Evolutionary conservation across 768 basidiomycete genomes (phyloP), one percentile per base, ranked within the genome.

Genomic region (Plicaturopsis crispa): DNA sequence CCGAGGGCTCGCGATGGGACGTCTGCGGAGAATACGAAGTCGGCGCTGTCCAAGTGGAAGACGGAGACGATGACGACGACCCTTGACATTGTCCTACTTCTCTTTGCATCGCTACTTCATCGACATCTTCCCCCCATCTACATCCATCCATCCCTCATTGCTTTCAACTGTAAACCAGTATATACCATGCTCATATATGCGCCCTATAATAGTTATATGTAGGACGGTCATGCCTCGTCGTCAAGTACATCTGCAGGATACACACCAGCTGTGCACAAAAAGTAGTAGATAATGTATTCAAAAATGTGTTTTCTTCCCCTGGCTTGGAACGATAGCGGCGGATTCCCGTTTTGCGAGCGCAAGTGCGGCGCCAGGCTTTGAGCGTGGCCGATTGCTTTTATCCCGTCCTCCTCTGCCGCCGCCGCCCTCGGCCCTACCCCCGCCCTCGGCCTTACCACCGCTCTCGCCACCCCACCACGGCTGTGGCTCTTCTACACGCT

Each of bases 1-100:
- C 94, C 0, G 77, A 80, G 36, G 89, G 91, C 6, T 91, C 88
- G 20, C 67, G 94, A 38, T 98, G 91, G 91, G 94, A 98, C 55
- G 64, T 97, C 8, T 88, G 81, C 45, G 83, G 80, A 3, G 94
- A 98, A 62, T 97, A 84, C 56, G 89, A 91, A 52, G 81, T 96
- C 7, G 91, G 88, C 2, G 78, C 84, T 66, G 55, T 89, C 17
- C 75, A 84, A 51, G 72, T 73, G 47, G 75, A 75, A 1, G 73
- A 74, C 6, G 75, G 67, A 1, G 73, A 70, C 2, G 64, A 55
- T 4, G 62, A 54, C 23, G 55, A 53, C 28, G 44, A 56, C n/a
- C n/a, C n/a, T n/a, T n/a, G n/a, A n/a, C n/a, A n/a, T n/a, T n/a
- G n/a, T n/a, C n/a, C n/a, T n/a, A n/a, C n/a, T n/a, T n/a, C n/a